Conservation (phyloP, 345 rosid species). For the Boechera divaricarpa region DNA sequence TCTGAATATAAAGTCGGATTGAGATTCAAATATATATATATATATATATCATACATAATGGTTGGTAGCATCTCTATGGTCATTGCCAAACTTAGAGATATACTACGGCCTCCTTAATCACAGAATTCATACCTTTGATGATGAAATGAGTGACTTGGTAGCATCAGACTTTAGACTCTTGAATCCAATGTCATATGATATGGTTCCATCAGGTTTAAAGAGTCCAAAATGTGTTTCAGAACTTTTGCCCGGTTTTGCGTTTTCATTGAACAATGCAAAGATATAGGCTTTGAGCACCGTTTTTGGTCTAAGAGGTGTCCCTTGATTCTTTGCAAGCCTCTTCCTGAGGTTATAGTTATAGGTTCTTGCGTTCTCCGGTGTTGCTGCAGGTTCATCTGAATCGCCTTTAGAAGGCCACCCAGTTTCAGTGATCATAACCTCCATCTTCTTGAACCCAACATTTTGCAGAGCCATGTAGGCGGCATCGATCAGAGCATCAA, state of each 20-base stretch:
- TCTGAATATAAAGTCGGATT: conserved; percentile 3
- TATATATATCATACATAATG: neutral
- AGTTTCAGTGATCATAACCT: conserved; percentile 89
- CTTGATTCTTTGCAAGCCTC: conserved; percentile 92
- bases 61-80: neutral
- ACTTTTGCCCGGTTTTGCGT: conserved; percentile 76
- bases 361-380: conserved; percentile 70
- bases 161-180: conserved; percentile 76
- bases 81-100: neutral
- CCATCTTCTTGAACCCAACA: conserved; percentile 85
- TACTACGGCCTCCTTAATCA: neutral
- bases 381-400: conserved; percentile 84
- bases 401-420: conserved; percentile 98
- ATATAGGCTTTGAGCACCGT: conserved; percentile 74
- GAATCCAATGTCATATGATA: conserved; percentile 84
- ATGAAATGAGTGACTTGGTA: conserved; percentile 49
- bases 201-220: conserved; percentile 91
- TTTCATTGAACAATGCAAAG: conserved; percentile 90
- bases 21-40: too few relatives aligned
- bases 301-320: conserved; percentile 91
- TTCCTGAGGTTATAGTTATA: conserved; percentile 91
- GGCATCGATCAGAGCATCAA: conserved; percentile 98
- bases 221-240: conserved; percentile 95
- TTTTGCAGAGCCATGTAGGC: conserved; percentile 85
- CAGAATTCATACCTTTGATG: conserved; percentile 69